These are phyloP conservation scores for Beverwykella pulmonaria DNA, from an alignment of 495 filamentous ascomycete species.

Conservation along the genomic window DNA sequence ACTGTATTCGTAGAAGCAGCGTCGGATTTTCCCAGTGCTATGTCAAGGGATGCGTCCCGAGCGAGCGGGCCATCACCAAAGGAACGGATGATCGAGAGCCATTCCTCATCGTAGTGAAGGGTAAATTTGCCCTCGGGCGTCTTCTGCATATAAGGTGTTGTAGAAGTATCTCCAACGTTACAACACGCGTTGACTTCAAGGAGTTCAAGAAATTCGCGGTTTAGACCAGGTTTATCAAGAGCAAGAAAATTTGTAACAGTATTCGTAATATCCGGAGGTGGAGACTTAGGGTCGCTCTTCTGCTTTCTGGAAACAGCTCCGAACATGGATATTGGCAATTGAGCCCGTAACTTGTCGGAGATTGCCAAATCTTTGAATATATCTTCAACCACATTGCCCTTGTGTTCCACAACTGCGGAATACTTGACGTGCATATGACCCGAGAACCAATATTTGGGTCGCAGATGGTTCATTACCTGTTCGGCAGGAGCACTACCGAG, in stretches of 20 bases:
- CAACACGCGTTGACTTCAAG: constrained; percentile 55
- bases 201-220: constrained; percentile 76
- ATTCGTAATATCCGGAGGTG: constrained; percentile 62
- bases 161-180: neutral
- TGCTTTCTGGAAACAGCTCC: constrained; percentile 39
- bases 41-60: constrained; percentile 48
- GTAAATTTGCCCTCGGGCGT: constrained; percentile 40
- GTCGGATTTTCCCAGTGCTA: neutral
- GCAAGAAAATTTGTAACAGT: constrained; percentile 77
- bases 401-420: constrained; percentile 68
- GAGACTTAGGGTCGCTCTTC: constrained; percentile 10
- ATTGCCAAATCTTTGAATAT: neutral
- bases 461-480: constrained; percentile 74
- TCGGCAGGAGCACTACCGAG: constrained; percentile 77
- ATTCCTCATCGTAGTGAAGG: constrained; percentile 86
- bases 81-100: constrained; percentile 84
- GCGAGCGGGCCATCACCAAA: constrained; percentile 63
- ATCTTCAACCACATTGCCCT: constrained; percentile 25
- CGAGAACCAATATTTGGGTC: constrained; percentile 87
- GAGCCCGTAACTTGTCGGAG: constrained; percentile 42
- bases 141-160: neutral
- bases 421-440: constrained; percentile 90
- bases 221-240: constrained; percentile 79
- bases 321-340: constrained; percentile 66
- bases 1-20: neutral